phyloP scores from a whole-genome alignment of 441 rosid species.

The Gossypium trilobum region DNA sequence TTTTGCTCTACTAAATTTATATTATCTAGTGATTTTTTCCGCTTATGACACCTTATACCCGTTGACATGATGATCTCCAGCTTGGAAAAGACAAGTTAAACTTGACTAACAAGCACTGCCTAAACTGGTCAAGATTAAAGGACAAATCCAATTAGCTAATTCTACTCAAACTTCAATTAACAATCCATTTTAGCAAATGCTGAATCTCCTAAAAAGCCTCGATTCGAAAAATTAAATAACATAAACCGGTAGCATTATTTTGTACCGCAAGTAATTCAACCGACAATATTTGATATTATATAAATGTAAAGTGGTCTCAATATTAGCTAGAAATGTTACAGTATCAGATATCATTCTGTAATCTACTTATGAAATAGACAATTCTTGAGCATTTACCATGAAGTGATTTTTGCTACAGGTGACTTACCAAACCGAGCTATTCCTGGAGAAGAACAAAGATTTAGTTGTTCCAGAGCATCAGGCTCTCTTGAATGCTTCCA shows the following conservation, averaged over 20 bases:
- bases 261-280: neutral
- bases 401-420: constrained; percentile 36
- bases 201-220: neutral
- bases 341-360: neutral
- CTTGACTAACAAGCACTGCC: neutral
- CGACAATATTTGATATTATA: neutral
- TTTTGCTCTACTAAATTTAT: neutral
- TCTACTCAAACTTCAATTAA: neutral
- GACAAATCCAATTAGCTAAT: neutral
- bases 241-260: neutral
- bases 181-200: neutral
- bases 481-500: constrained; percentile 63
- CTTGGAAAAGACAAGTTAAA: neutral
- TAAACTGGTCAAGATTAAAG: neutral
- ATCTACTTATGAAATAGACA: neutral
- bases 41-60: neutral
- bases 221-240: neutral
- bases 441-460: constrained; percentile 97
- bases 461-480: constrained; percentile 93
- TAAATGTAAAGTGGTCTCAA: neutral
- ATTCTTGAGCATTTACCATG: neutral
- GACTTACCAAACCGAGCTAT: constrained; percentile 81
- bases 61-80: neutral
- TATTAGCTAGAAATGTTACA: neutral
- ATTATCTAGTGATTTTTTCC: neutral